A percentile compares a stretch with the other conserved stretches of the same genome.
Evolutionary conservation across 129 eudicot genomes (phyloP).

Genomic region (Ambrosia trifida): DNA sequence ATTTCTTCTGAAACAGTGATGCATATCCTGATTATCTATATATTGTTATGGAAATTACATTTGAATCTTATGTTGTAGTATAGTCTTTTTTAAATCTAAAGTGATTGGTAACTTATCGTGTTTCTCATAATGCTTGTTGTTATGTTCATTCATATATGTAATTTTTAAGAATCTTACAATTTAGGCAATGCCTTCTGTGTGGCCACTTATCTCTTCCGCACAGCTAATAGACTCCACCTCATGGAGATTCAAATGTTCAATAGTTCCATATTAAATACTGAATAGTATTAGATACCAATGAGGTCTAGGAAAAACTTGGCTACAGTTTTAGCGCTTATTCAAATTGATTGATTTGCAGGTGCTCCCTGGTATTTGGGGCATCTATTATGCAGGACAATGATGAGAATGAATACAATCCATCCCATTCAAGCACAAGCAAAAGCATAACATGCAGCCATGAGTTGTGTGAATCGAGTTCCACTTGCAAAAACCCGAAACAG

Average conservation of each 20-base stretch:
- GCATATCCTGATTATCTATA: neutral
- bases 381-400: slow-evolving; percentile 99
- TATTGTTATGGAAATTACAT: neutral
- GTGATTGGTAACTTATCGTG: neutral
- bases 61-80: too few relatives aligned
- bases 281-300: slow-evolving; percentile 1
- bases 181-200: slow-evolving; percentile 17
- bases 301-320: slow-evolving; percentile 37
- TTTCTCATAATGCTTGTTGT: neutral
- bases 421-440: slow-evolving; percentile 85
- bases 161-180: neutral
- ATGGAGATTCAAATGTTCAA: neutral
- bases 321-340: slow-evolving; percentile 88
- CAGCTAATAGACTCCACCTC: slow-evolving; percentile 20
- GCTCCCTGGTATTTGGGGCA: slow-evolving; percentile 99
- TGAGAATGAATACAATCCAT: slow-evolving; percentile 74
- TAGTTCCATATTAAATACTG: neutral
- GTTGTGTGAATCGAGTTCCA: slow-evolving; percentile 59
- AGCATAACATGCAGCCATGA: slow-evolving; percentile 72
- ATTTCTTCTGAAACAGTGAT: slow-evolving; percentile 7
- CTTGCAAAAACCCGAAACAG: slow-evolving; percentile 62
- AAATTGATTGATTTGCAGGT: slow-evolving; percentile 99
- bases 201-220: slow-evolving; percentile 5
- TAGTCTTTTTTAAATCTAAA: neutral
- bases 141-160: neutral